A percentile compares a stretch with the other conserved stretches of the same genome.
Evolutionary conservation across 2,329 filamentous ascomycete genomes (phyloP).

Genomic region (Ophiostoma populinum): DNA sequence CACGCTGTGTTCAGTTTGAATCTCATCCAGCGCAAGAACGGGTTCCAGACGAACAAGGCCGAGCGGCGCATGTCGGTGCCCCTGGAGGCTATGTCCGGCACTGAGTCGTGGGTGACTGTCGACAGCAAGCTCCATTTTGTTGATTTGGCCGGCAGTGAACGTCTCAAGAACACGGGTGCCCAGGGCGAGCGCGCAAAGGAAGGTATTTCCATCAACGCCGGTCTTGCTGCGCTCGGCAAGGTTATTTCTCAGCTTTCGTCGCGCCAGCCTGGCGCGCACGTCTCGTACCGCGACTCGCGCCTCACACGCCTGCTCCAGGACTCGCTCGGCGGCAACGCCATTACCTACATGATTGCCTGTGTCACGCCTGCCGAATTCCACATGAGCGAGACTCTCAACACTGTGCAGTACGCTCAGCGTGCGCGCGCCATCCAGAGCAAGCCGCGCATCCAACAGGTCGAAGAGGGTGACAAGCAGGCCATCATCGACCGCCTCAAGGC

Average conservation of each 20-base stretch:
- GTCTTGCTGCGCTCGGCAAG: conserved; percentile 85
- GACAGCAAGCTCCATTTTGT: conserved; percentile 99
- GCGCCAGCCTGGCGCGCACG: conserved; percentile 69
- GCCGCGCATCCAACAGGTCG: conserved; percentile 83
- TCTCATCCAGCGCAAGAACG: conserved; percentile 66
- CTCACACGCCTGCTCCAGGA: conserved; percentile 90
- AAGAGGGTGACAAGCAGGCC: conserved; percentile 86
- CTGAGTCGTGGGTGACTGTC: conserved; percentile 59
- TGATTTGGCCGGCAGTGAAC: conserved; percentile 89
- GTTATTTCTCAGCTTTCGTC: conserved; percentile 97
- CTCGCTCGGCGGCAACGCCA: conserved; percentile 88
- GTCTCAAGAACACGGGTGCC: conserved; percentile 90
- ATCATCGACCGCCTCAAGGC: conserved; percentile 86
- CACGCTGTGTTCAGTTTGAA: conserved; percentile 96
- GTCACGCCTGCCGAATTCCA: conserved; percentile 96
- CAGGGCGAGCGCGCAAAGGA: conserved; percentile 89
- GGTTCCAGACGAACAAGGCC: conserved; percentile 30
- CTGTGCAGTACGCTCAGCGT: conserved; percentile 89
- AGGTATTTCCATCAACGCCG: conserved; percentile 95
- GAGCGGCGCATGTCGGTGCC: conserved; percentile 85
- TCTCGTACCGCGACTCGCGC: conserved; percentile 96
- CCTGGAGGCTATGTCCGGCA: conserved; percentile 57
- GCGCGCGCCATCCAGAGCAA: conserved; percentile 95
- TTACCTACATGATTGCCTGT: conserved; percentile 99
- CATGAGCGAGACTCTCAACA: conserved; percentile 92